A percentile compares a stretch with the other conserved stretches of the same genome.
These are phyloP conservation scores for Oryza meyeriana DNA, from an alignment of 176 grass and related monocot genomes.

Conservation along the genomic window DNA sequence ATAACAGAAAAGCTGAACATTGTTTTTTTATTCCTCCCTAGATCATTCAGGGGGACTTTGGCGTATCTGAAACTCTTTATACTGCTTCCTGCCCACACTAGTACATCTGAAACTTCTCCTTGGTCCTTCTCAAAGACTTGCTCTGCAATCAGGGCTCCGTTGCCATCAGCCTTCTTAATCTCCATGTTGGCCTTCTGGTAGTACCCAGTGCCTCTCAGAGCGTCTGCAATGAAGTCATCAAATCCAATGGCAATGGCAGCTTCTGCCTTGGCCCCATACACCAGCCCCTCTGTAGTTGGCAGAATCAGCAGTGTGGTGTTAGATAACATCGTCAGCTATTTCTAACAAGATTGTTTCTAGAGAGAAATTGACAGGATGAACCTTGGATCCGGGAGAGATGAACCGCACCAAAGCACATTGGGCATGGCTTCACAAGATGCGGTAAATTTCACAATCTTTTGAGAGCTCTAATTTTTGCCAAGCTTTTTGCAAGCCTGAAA, in stretches of 20 bases:
- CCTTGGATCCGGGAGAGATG: conserved; percentile 78
- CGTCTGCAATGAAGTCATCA: conserved; percentile 82
- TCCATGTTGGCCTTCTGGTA: conserved; percentile 78
- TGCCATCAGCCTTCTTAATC: conserved; percentile 72
- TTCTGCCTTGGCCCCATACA: conserved; percentile 83
- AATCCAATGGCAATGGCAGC: conserved; percentile 84
- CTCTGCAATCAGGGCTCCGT: conserved; percentile 66
- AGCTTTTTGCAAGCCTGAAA: conserved; percentile 84
- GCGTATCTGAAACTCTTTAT: not conserved
- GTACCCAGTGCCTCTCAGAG: conserved; percentile 68
- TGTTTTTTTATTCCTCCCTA: conserved; percentile 2
- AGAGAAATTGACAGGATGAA: not conserved
- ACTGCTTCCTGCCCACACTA: conserved; percentile 12
- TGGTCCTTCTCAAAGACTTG: conserved; percentile 82
- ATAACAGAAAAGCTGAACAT: not conserved
- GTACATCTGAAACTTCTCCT: conserved; percentile 80
- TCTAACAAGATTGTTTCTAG: not conserved
- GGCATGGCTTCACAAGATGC: conserved; percentile 82
- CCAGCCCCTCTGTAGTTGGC: conserved; percentile 58
- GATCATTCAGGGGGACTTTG: conserved; percentile 3
- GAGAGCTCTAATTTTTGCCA: conserved; percentile 74
- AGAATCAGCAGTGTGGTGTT: not conserved
- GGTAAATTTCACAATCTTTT: conserved; percentile 82
- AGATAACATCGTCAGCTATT: not conserved
- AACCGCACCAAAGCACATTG: conserved; percentile 81